phyloP scores from a whole-genome alignment of 208 protist genomes.

The Tritrichomonas foetus region DNA sequence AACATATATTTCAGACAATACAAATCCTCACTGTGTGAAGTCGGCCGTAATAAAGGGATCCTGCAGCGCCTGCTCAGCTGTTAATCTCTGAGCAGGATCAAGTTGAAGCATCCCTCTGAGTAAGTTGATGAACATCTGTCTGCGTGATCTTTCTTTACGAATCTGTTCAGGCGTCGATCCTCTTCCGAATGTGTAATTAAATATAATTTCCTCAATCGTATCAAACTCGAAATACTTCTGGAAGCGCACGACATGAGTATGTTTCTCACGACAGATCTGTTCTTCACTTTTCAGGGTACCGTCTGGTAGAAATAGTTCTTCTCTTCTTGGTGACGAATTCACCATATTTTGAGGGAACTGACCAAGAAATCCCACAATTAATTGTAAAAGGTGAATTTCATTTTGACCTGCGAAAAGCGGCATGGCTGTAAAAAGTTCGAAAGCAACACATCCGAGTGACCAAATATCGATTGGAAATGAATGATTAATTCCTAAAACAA shows the following conservation, averaged over 20 bases:
- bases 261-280: neutral
- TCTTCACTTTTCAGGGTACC: conserved; percentile 11
- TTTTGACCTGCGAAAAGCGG: conserved; percentile 85
- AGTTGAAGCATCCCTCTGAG: neutral
- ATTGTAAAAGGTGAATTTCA: conserved; percentile 57
- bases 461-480: conserved; percentile 71
- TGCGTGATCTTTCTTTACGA: neutral
- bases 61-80: neutral
- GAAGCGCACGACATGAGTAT: neutral
- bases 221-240: neutral
- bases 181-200: neutral
- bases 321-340: neutral
- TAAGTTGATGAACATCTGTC: neutral
- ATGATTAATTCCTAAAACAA: conserved; percentile 56
- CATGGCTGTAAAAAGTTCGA: conserved; percentile 90
- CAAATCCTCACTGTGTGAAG: neutral
- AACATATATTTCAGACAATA: too few species aligned
- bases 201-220: neutral
- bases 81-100: neutral
- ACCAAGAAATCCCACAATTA: neutral
- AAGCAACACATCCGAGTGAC: conserved; percentile 92
- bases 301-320: neutral
- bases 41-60: conserved; percentile 6
- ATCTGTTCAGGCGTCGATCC: neutral
- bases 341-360: neutral